Percentiles rank a stretch among this genome's conserved stretches.
phyloP scores from a whole-genome alignment of 2,329 filamentous ascomycete genomes.

The Myriosclerotinia scirpicola region DNA sequence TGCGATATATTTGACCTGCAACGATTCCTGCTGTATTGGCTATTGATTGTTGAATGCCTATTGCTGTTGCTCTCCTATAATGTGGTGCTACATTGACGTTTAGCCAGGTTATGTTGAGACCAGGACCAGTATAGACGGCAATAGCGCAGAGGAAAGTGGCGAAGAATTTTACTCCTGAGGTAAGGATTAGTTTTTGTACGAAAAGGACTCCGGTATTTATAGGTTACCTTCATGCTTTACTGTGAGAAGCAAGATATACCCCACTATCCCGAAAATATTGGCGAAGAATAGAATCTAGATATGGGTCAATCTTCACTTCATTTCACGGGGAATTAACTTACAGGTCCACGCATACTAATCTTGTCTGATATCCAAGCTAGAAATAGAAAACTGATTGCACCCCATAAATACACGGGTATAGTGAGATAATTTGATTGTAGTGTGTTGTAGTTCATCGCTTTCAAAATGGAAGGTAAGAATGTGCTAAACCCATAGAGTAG shows the following conservation, averaged over 20 bases:
- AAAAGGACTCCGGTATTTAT: not conserved
- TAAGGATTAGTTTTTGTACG: not conserved
- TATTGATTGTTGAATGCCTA: conserved; percentile 48
- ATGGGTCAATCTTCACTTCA: conserved; percentile 5
- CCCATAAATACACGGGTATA: conserved; percentile 56
- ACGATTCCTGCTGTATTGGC: conserved; percentile 50
- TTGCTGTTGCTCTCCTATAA: conserved; percentile 48
- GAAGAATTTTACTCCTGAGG: conserved; percentile 45
- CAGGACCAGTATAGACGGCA: conserved; percentile 50
- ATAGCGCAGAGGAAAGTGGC: conserved; percentile 51
- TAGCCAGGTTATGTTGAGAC: conserved; percentile 50
- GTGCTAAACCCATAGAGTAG: conserved; percentile 55
- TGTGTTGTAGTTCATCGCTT: conserved; percentile 52
- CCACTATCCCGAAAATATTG: conserved; percentile 49
- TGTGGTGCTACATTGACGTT: conserved; percentile 49
- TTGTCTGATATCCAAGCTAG: conserved; percentile 51
- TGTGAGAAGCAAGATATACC: conserved; percentile 50
- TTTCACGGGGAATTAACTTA: not conserved
- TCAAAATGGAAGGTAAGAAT: conserved; percentile 57
- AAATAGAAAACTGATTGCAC: conserved; percentile 47
- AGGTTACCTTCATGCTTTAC: conserved; percentile 45
- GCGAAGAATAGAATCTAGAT: conserved; percentile 41
- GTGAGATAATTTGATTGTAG: conserved; percentile 55
- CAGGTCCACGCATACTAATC: conserved; percentile 28
- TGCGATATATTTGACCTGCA: conserved; percentile 34